phyloP scores from a whole-genome alignment of 1,284 basidiomycete species.

The Trametes hirsuta region DNA sequence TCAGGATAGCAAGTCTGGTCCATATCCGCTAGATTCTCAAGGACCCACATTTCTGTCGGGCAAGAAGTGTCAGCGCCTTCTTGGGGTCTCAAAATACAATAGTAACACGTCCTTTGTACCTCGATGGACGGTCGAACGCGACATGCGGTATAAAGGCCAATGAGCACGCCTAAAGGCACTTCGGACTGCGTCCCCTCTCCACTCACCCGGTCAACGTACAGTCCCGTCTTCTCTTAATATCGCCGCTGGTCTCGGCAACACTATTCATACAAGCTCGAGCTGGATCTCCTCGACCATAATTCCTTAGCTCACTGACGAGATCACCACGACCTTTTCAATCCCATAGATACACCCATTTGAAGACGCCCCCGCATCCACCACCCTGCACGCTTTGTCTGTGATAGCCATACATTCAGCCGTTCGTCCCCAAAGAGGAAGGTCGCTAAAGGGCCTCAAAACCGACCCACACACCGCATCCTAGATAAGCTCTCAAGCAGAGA shows the following conservation, averaged over 20 bases:
- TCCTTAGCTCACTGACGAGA: not conserved
- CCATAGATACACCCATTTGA: not conserved
- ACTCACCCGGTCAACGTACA: not conserved
- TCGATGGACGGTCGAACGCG: not conserved
- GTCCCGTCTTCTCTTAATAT: slow-evolving; percentile 1
- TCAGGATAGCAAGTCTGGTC: slow-evolving; percentile 2
- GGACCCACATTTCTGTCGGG: slow-evolving; percentile 2
- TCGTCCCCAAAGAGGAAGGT: not conserved
- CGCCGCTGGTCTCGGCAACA: slow-evolving; percentile 11
- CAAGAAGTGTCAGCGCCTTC: not conserved
- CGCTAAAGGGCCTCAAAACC: not conserved
- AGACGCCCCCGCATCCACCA: not conserved
- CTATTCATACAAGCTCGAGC: slow-evolving; percentile 2
- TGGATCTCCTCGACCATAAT: not conserved
- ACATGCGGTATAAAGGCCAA: slow-evolving; percentile 1
- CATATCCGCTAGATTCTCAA: not conserved
- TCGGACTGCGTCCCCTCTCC: not conserved
- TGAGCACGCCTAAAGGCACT: not conserved
- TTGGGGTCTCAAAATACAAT: not conserved
- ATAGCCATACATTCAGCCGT: not conserved
- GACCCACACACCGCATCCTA: not conserved
- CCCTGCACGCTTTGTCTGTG: not conserved
- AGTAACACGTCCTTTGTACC: not conserved
- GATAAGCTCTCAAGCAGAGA: not conserved
- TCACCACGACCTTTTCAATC: not conserved